A percentile compares a stretch with the other conserved stretches of the same genome.
These are phyloP conservation scores for Diutina sp. DNA, from an alignment of 1,139 yeast species.

Conservation along the genomic window DNA sequence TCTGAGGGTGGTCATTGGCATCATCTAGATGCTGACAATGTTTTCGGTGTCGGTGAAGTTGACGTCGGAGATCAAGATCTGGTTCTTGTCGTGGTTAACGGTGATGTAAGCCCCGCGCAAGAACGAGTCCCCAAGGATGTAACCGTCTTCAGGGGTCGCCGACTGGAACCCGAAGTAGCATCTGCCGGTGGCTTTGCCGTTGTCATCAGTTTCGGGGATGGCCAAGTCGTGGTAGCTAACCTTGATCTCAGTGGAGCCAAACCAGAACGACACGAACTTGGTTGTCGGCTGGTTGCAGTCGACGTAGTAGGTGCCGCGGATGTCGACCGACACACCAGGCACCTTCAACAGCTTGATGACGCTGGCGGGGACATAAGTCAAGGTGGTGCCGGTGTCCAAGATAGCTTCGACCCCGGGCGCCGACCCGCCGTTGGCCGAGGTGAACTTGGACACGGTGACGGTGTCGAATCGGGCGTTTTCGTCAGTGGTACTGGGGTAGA, in stretches of 20 bases:
- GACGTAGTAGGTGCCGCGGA: background rate
- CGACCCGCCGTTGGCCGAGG: background rate
- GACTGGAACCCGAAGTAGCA: background rate
- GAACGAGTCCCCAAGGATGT: background rate
- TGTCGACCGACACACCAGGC: background rate
- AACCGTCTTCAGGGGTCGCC: background rate
- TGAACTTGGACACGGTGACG: background rate
- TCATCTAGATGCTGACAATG: background rate
- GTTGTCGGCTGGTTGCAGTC: background rate
- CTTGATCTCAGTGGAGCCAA: background rate
- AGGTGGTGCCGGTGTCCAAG: constrained; percentile 1
- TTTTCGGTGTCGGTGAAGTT: background rate
- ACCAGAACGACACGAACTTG: background rate
- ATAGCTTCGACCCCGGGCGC: background rate
- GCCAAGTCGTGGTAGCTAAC: background rate
- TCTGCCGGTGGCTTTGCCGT: background rate
- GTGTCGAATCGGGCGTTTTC: background rate
- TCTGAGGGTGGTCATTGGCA: background rate
- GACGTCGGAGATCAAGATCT: background rate
- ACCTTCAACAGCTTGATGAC: background rate
- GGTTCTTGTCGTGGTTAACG: background rate
- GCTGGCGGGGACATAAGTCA: background rate
- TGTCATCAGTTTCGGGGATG: background rate
- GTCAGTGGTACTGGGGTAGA: background rate
- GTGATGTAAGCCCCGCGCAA: background rate